Conservation (phyloP, 352 stramenopile species). For the Pythium oligandrum region DNA sequence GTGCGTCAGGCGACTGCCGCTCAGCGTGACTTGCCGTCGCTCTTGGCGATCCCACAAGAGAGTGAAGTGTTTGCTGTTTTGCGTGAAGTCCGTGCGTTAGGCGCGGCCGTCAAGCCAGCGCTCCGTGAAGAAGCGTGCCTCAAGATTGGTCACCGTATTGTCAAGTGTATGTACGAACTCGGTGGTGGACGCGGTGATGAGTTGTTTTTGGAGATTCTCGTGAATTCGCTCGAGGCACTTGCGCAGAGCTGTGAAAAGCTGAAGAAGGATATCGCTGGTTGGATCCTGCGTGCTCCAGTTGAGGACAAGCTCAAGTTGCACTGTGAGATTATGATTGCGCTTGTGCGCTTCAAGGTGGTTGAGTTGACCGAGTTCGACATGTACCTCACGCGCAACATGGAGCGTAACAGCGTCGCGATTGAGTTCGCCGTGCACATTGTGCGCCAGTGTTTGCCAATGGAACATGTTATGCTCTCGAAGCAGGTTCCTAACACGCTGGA, state of each 20-base stretch:
- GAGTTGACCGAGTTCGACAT: constrained; percentile 91
- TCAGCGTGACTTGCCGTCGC: constrained; percentile 72
- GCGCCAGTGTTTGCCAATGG: constrained; percentile 87
- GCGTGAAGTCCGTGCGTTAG: constrained; percentile 71
- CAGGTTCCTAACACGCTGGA: constrained; percentile 94
- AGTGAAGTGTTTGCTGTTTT: constrained; percentile 84
- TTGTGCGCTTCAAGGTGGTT: constrained; percentile 94
- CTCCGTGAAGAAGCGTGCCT: constrained; percentile 90
- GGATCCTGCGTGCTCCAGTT: constrained; percentile 92
- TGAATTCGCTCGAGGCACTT: constrained; percentile 92
- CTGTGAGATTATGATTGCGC: constrained; percentile 92
- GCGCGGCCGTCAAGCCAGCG: constrained; percentile 63
- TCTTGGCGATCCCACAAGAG: constrained; percentile 62
- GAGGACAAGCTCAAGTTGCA: constrained; percentile 95
- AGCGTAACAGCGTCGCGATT: constrained; percentile 93
- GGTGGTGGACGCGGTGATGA: constrained; percentile 85
- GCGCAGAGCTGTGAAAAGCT: constrained; percentile 91
- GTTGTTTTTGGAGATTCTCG: constrained; percentile 93
- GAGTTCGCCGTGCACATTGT: constrained; percentile 97
- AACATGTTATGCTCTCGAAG: constrained; percentile 88
- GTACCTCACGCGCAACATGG: constrained; percentile 94
- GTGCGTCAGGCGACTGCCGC: constrained; percentile 64
- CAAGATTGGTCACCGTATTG: constrained; percentile 95
- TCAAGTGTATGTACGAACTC: constrained; percentile 97
- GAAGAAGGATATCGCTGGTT: constrained; percentile 91